Evolutionary conservation across 169 alveolate species (phyloP).

Genomic region (Eimeria sp.): DNA sequence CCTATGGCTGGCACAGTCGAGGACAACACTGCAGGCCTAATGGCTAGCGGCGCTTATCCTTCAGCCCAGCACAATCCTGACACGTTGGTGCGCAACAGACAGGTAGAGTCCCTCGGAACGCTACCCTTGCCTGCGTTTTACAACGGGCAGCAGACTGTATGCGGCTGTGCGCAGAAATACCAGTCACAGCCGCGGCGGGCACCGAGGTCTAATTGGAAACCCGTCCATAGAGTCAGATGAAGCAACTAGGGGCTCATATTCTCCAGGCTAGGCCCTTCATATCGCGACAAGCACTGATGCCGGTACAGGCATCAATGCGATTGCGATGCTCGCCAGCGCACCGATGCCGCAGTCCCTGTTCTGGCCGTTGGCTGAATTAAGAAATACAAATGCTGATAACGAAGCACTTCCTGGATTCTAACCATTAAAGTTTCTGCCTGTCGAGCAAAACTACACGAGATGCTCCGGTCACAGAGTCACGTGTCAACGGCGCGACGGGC

Average conservation of each 20-base stretch:
- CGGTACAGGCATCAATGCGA: neutral
- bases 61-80: neutral
- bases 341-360: neutral
- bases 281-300: neutral
- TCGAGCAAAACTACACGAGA: neutral
- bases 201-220: neutral
- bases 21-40: neutral
- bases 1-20: neutral
- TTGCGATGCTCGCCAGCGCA: neutral
- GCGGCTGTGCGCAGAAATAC: neutral
- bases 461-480: conserved; percentile 6
- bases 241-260: neutral
- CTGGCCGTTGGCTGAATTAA: neutral
- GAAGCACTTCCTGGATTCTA: neutral
- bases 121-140: neutral
- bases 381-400: neutral
- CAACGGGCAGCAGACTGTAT: neutral
- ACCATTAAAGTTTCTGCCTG: neutral
- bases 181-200: neutral
- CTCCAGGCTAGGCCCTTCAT: neutral
- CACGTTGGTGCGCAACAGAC: neutral
- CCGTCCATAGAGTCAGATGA: neutral
- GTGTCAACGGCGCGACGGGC: conserved; percentile 12
- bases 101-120: neutral
- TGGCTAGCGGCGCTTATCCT: neutral